A percentile compares a stretch with the other conserved stretches of the same genome.
These are phyloP conservation scores for Apiospora saccharicola DNA, from an alignment of 2,329 filamentous ascomycete genomes.

Conservation along the genomic window DNA sequence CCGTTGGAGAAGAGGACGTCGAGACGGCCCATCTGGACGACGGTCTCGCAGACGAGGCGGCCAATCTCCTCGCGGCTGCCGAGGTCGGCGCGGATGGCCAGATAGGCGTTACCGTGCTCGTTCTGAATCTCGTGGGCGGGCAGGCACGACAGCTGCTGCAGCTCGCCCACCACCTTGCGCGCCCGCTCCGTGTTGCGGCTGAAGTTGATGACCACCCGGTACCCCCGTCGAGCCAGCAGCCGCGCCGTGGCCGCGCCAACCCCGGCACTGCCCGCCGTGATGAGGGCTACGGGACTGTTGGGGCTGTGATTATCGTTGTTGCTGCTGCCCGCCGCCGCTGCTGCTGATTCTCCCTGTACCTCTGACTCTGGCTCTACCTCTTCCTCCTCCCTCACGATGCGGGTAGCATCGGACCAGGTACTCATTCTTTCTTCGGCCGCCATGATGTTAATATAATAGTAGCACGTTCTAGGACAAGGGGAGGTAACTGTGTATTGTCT, in stretches of 20 bases:
- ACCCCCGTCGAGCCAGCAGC: slow-evolving; percentile 72
- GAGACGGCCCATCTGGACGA: slow-evolving; percentile 70
- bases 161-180: slow-evolving; percentile 60
- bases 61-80: slow-evolving; percentile 65
- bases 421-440: not conserved
- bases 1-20: slow-evolving; percentile 83
- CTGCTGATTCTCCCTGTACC: not conserved
- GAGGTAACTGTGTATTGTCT: not conserved
- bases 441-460: not conserved
- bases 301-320: too few species aligned
- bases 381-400: not conserved
- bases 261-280: slow-evolving; percentile 66
- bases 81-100: slow-evolving; percentile 72
- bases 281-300: slow-evolving; percentile 47
- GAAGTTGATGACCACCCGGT: slow-evolving; percentile 79
- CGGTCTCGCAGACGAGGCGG: slow-evolving; percentile 64
- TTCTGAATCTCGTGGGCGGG: slow-evolving; percentile 41
- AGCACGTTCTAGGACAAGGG: not conserved
- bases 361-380: too few species aligned
- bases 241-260: slow-evolving; percentile 73
- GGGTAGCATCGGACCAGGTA: slow-evolving; percentile 4
- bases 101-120: slow-evolving; percentile 44
- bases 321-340: not conserved
- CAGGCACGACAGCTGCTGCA: slow-evolving; percentile 57
- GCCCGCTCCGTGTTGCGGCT: slow-evolving; percentile 67